Base-by-base conservation (phyloP, 129 eudicot genomes). In the Flaveria bidentis region DNA sequence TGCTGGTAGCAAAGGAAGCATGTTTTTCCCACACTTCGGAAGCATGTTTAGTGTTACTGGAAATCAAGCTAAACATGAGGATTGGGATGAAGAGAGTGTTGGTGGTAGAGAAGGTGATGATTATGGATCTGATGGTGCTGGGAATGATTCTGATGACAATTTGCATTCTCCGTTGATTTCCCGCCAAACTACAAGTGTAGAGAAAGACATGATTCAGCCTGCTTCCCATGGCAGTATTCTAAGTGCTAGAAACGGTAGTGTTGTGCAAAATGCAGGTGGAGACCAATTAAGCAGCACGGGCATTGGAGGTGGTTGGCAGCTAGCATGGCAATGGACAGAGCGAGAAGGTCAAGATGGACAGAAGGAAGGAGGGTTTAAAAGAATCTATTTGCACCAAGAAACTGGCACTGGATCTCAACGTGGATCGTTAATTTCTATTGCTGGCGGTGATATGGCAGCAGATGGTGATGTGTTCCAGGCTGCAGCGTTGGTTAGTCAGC, bases 241-340 rank as follows among this genome's bases (percentile, higher is more conserved):
- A 42, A 66, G 89, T 58, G 72, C 72, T 73, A 82, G 83, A 80
- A 80, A 77, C 14, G 33, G 84, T 23, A 86, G 88, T 55, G 72
- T 64, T 12, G 23, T 83, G 44, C 89, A 72, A 71, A 84, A 71
- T 39, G 70, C 46, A 15, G 81, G 69, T 76, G 91, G 87, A 13
- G 90, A 88, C 15, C 77, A 74, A 16, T 67, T 81, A 42, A 60
- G 80, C 67, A 81, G 90, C 83, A 78, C 86, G 46, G 92, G 90
- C 13, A 93, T 93, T 33, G 98, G 98, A 60, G 98, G 98, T 57
- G 98, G 98, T 53, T 93, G 98, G 97, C 96, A 93, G 85, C 90
- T 93, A 11, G 98, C 97, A 18, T 90, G 90, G 91, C 90, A 90
- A 71, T 90, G 89, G 91, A 78, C 86, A 0, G 91, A 90, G 60